Base-by-base conservation (phyloP, 2,329 filamentous ascomycete species). In the Phialophora tarda region DNA sequence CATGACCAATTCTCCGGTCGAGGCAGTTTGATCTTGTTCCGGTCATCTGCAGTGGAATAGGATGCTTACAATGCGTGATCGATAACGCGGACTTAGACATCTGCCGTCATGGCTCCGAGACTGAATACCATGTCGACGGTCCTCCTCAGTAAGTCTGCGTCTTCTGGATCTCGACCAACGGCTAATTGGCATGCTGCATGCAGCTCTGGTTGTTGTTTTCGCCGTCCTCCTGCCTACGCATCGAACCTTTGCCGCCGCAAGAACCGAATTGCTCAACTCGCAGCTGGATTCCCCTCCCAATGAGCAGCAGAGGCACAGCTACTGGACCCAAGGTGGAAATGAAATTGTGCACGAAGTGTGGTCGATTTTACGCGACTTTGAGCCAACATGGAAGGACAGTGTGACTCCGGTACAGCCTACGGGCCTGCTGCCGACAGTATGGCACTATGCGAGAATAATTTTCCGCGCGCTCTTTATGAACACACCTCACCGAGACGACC, bases 401-500 rank as follows among this genome's bases (percentile, higher is more conserved):
- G 62, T 68, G 12, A 62, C 62, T 10, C 59, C 65, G 14, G 75
- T 65, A 17, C 86, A 85, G 74, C 84, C 86, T 7, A 83, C 83
- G 10, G 87, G 88, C 32, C 74, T 90, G 38, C 66, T 89, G 5
- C 85, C 84, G 47, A 82, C 83, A 64, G 80, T 82, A 44, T 79
- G 83, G 69, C 83, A 90, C 79, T 90, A 90, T 74, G 83, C 84
- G 47, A 86, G 86, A 72, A 81, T 88, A 75, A 78, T 86, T 24
- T 87, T 91, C 74, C 84, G 85, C 55, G 78, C 88, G 32, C 78
- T 91, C 21, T 90, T 89, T 75, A 85, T 89, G 81, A 89, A 89
- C 72, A 82, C 84, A 1, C 87, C 87, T 1, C 77, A 81, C 17
- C 77, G 81, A 75, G 48, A 76, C 79, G 77, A 65, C 17, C 21